phyloP scores from a whole-genome alignment of 2,329 filamentous ascomycete genomes.

The Trichoderma sp. region DNA sequence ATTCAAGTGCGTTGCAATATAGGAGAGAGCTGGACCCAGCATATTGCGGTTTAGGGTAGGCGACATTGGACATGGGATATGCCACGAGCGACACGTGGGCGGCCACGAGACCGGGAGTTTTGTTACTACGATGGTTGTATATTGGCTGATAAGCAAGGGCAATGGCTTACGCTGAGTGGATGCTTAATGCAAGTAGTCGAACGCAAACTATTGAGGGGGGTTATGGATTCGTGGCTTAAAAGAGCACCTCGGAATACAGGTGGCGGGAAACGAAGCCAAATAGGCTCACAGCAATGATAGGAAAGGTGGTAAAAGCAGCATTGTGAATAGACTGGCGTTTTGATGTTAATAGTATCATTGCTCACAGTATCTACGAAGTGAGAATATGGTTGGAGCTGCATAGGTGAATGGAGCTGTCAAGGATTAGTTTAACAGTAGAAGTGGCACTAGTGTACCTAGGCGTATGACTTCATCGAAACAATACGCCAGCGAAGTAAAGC shows the following conservation, averaged over 20 bases:
- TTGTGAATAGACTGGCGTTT: neutral
- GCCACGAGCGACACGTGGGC: neutral
- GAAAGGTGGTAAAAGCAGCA: neutral
- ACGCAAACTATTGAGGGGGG: neutral
- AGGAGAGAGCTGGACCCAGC: neutral
- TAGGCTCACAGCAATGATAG: neutral
- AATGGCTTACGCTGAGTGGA: neutral
- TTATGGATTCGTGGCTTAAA: neutral
- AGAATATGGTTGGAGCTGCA: no score
- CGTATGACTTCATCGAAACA: neutral
- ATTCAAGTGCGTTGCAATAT: neutral
- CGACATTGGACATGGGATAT: neutral
- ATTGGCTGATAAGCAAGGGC: neutral
- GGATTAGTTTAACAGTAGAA: neutral
- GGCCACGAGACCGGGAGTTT: neutral
- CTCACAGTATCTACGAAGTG: neutral
- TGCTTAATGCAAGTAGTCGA: neutral
- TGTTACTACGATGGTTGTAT: neutral
- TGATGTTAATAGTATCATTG: neutral
- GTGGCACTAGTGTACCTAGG: neutral
- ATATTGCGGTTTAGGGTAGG: slow-evolving; percentile 6
- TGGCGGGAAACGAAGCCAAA: neutral
- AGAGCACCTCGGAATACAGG: neutral
- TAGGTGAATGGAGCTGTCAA: neutral
- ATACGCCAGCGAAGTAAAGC: neutral